Evolutionary conservation across 768 basidiomycete genomes (phyloP), one percentile per base, ranked within the genome.

Genomic region (Leccinum ochraceum): DNA sequence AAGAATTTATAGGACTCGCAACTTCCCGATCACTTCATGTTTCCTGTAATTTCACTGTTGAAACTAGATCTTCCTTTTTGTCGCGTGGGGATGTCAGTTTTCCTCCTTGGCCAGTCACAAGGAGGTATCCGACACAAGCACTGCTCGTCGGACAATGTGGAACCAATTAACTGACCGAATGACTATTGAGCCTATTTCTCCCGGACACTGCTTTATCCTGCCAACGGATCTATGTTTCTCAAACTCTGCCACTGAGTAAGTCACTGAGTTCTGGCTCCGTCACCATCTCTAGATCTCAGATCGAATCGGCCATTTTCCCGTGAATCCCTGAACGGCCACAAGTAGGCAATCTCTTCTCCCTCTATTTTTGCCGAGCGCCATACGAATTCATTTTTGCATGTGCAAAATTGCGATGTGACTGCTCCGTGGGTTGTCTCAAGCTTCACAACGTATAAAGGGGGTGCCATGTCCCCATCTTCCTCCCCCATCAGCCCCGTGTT

Each of bases 261-360:
- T 46, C 44, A 30, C 51, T 54, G 53, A 24, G 32, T 55, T 67
- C 63, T 66, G 64, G 59, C 66, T 63, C 69, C 65, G 70, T 67
- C 65, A 67, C 70, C 63, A 69, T 73, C 63, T 65, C 20, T 48
- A 66, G 69, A 74, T 74, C 73, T 75, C 9, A 72, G 72, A 74
- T 74, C 60, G 20, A 59, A 57, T 54, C 53, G 53, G 55, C 53
- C 59, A 58, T 61, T 69, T 71, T 75, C 72, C 69, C 73, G 74
- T 67, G 73, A 74, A 74, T 75, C 73, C 66, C 67, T 68, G 39
- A 60, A 73, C 66, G 65, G 67, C 26, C 61, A 63, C 64, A 67
- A 64, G 65, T 63, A 74, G 70, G 72, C 63, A 75, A 72, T 68
- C 69, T 69, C 63, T 64, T 60, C 63, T 56, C 63, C 72, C 61